Evolutionary conservation across 139 green algal species (phyloP), one percentile per base, ranked within the genome.

Genomic region (Micromonas pusilla): DNA sequence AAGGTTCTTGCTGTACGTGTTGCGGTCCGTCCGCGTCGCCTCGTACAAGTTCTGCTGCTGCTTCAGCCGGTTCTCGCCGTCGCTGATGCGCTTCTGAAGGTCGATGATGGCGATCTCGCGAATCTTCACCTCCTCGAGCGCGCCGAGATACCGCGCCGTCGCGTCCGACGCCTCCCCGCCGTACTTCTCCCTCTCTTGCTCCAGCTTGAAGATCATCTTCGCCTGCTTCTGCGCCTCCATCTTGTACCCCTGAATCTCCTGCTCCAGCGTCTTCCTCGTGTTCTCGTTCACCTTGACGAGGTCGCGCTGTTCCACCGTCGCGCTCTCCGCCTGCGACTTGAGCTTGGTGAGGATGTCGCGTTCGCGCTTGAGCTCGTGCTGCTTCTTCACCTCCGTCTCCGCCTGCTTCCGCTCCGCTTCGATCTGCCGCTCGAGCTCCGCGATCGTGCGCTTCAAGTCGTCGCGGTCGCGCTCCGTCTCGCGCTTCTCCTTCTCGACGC

Each of bases 1-100:
- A 37, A 97, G 83, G 76, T 92, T 94, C 87, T 95, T 95, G 78
- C 78, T 89, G 87, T 94, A 94, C 77, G 92, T 82, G 87, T 97
- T 97, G 77, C 91, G 85, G 78, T 97, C 92, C 0, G 86, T 86
- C 0, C 93, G 79, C 36, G 89, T 85, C 20, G 85, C 76, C 81
- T 92, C 90, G 68, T 92, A 92, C 80, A 90, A 65, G 67, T 93
- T 92, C 86, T 96, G 90, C 86, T 97, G 91, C 88, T 94, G 90
- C 84, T 94, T 95, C 38, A 97, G 87, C 78, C 86, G 87, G 54
- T 77, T 81, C 73, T 97, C 91, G 28, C 86, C 88, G 82, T 97
- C 92, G 28, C 53, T 79, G 53, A 94, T 92, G 53, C 89, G 90
- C 83, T 95, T 94, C 87, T 96, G 92, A 70, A 97, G 86, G 84